Base-by-base conservation (phyloP, 2,329 filamentous ascomycete species). In the Ophiostoma sp. region DNA sequence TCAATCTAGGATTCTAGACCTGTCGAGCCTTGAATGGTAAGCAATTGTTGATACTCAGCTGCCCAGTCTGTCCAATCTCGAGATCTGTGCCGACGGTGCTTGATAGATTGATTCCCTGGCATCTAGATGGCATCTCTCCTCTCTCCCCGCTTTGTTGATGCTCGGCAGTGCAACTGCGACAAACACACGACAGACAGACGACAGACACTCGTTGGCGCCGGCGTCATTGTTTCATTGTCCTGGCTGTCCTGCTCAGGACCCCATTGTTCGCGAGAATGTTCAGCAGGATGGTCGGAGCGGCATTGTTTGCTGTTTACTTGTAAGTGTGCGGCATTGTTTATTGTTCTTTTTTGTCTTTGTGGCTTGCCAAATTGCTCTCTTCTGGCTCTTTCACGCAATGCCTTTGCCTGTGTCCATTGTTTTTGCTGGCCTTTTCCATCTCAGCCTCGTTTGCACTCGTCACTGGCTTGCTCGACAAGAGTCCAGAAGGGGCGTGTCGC, bases 391-490 rank as follows among this genome's bases (percentile, higher is more conserved):
- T 36, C 15, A 6, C 28, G 22, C 61, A 15, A 9, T 68, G 63
- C 63, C 0, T 71, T 61, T 48, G n/a, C 45, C 2, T 42, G 17
- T 39, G 25, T 33, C 15, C 31, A 39, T 63, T 63, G 25, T 31
- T 31, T 55, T 11, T 28, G 55, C 55, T 59, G 6, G 17, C 39
- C 31, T 39, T 28, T 25, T 33, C 17, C 39, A 28, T 48, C 52
- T 36, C 70, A 71, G 70, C 70, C 57, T 64, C 57, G 70, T 64
- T 71, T 52, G 42, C 28, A 55, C 4, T 64, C 59, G 70, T 71
- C 57, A 64, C 66, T 52, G n/a, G 22, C 33, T 17, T 31, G 42
- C 22, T n/a, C 9, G 28, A 8, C 55, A 12, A 45, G 22, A 17
- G 39, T 12, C 9, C 55, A 4, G 28, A 3, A 28, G 39, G 22